phyloP scores from a whole-genome alignment of 192 early-diverging fungal species.

The Dimargaris cristalligena region DNA sequence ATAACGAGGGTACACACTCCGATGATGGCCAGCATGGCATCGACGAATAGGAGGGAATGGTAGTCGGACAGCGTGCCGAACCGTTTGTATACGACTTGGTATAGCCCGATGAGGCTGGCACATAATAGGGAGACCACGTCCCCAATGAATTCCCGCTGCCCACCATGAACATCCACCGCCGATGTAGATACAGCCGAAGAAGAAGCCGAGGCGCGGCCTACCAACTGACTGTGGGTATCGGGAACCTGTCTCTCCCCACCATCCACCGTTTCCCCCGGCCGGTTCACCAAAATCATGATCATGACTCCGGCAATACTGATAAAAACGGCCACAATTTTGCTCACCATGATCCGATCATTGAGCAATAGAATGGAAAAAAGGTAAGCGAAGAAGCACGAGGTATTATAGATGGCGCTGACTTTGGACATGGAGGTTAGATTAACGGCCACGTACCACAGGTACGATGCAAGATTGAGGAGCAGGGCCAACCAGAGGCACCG shows the following conservation, averaged over 20 bases:
- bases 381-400: constrained; percentile 68
- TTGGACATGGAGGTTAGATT: constrained; percentile 56
- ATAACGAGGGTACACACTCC: constrained; percentile 46
- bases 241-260: too few relatives aligned
- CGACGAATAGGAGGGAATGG: constrained; percentile 52
- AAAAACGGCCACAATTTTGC: constrained; percentile 43
- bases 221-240: neutral
- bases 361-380: constrained; percentile 55
- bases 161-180: neutral
- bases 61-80: constrained; percentile 36
- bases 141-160: constrained; percentile 24
- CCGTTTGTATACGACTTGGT: constrained; percentile 67
- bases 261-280: too few relatives aligned
- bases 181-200: constrained; percentile 4
- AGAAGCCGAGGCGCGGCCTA: constrained; percentile 14
- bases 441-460: constrained; percentile 66
- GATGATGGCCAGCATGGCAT: constrained; percentile 50
- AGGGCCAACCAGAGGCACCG: constrained; percentile 28
- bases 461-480: constrained; percentile 46
- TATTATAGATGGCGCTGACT: constrained; percentile 70
- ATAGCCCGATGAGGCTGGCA: constrained; percentile 56
- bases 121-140: constrained; percentile 42
- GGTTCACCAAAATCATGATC: constrained; percentile 36
- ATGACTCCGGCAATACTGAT: constrained; percentile 52
- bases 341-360: constrained; percentile 36